Evolutionary conservation across 768 basidiomycete genomes (phyloP), one percentile per base, ranked within the genome.

Genomic region (Pulveroboletus sp.): DNA sequence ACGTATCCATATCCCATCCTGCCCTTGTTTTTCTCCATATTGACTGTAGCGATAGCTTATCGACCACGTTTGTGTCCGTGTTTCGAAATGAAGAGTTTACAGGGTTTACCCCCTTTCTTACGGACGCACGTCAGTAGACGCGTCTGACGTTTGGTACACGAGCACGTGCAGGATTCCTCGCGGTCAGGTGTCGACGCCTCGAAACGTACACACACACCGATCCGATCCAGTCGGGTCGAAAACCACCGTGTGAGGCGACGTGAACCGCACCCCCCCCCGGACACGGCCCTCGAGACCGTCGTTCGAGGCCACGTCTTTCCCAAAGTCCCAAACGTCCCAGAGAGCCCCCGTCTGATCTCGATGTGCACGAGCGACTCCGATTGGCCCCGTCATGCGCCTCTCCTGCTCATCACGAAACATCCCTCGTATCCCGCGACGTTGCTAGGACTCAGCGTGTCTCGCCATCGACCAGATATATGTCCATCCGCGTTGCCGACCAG

Each of bases 401-500:
- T 76, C 49, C 86, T 71, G 56, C 79, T 80, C 84, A 89, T 85
- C 24, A 79, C 77, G 64, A 88, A 92, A 64, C 84, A 88, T 3
- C 91, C 93, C 71, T 95, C 93, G 62, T 95, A 93, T 6, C 91
- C 91, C 26, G 74, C 69, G 27, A 76, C 70, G 28, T 78, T 69
- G 9, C 76, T 65, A 0, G 82, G 80, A 43, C 82, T 91, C 39
- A 89, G 65, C 3, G 86, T 87, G 60, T 95, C 93, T 54, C 92
- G 75, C 92, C 92, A 95, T 40, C 92, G 75, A 31, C 93, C 92
- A 15, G 87, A 82, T 32, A 92, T 66, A 60, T 83, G 82, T 9
- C 87, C 86, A 52, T 86, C 73, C 15, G 69, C 66, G 49, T 81
- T 78, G 7, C 87, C 88, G 33, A 90, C 77, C 43, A 92, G 72